A percentile compares a stretch with the other conserved stretches of the same genome.
These are phyloP conservation scores for Wickerhamiella kurtzmanii DNA, from an alignment of 805 yeast species.

Conservation along the genomic window DNA sequence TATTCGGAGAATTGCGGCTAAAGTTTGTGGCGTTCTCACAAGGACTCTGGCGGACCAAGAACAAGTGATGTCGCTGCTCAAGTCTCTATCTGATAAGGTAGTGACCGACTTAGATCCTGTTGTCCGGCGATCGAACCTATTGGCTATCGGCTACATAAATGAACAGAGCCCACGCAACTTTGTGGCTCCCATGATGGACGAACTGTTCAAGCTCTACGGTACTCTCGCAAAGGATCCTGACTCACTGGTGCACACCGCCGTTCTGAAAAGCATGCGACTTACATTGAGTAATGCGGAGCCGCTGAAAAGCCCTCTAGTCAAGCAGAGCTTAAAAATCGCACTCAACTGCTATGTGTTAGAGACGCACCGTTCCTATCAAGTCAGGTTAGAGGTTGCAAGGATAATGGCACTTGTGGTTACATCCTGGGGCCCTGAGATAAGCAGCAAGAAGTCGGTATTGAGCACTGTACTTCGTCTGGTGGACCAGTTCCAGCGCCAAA, in stretches of 20 bases:
- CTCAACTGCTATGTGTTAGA: conserved; percentile 33
- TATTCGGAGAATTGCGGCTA: conserved; percentile 38
- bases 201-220: conserved; percentile 21
- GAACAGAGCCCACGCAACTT: conserved; percentile 20
- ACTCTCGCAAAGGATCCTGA: conserved; percentile 68
- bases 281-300: conserved; percentile 44
- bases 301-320: conserved; percentile 32
- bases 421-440: conserved; percentile 40
- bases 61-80: conserved; percentile 28
- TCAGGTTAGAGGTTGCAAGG: conserved; percentile 37
- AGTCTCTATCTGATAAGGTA: conserved; percentile 48
- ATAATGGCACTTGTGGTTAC: conserved; percentile 27
- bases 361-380: conserved; percentile 35
- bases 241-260: conserved; percentile 67
- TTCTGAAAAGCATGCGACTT: conserved; percentile 44
- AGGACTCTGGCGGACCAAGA: conserved; percentile 19
- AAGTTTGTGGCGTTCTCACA: conserved; percentile 42
- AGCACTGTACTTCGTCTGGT: conserved; percentile 21
- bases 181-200: conserved; percentile 6
- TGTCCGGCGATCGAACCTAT: conserved; percentile 44
- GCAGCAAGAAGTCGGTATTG: conserved; percentile 15
- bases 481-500: conserved; percentile 24
- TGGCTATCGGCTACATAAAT: conserved; percentile 37
- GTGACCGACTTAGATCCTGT: conserved; percentile 53
- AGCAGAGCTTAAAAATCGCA: conserved; percentile 32